Conservation (phyloP, 2,329 filamentous ascomycete genomes). For the Huntiella decipiens region DNA sequence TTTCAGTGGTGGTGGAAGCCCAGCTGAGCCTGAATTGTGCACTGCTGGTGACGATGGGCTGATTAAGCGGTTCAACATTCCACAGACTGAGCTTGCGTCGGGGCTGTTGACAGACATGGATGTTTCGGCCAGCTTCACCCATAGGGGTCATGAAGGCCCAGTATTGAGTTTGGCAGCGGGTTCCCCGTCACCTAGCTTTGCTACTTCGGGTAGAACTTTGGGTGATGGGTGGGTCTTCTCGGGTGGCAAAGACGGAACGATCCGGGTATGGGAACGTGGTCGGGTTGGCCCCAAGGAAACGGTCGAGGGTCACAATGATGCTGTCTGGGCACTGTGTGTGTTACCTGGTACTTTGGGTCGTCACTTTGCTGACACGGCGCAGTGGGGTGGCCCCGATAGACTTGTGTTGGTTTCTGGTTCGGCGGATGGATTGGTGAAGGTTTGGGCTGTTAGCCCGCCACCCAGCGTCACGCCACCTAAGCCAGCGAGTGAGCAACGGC, state of each 20-base stretch:
- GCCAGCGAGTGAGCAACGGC: conserved; percentile 28
- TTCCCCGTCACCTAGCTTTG: conserved; percentile 72
- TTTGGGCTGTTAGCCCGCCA: conserved; percentile 87
- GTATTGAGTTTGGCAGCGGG: conserved; percentile 77
- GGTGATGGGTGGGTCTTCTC: conserved; percentile 98
- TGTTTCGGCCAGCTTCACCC: conserved; percentile 83
- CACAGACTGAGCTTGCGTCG: conserved; percentile 46
- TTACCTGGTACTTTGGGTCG: conserved; percentile 65
- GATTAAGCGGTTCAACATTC: conserved; percentile 93
- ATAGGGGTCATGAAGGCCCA: conserved; percentile 79
- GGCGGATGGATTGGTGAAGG: conserved; percentile 75
- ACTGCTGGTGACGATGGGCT: conserved; percentile 90
- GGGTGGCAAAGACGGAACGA: conserved; percentile 79
- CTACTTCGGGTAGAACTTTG: conserved; percentile 67
- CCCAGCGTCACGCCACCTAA: conserved; percentile 71
- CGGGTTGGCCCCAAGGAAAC: conserved; percentile 90
- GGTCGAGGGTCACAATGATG: conserved; percentile 83
- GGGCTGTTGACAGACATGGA: conserved; percentile 53
- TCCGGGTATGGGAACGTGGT: conserved; percentile 89
- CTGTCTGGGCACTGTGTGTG: conserved; percentile 88
- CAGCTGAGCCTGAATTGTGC: conserved; percentile 89
- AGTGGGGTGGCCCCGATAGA: conserved; percentile 64
- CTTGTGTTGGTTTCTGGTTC: conserved; percentile 81
- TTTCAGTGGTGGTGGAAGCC: conserved; percentile 89
- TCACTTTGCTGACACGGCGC: conserved; percentile 57